phyloP scores from a whole-genome alignment of 1,139 yeast species.

The Wickerhamomyces sp. region DNA sequence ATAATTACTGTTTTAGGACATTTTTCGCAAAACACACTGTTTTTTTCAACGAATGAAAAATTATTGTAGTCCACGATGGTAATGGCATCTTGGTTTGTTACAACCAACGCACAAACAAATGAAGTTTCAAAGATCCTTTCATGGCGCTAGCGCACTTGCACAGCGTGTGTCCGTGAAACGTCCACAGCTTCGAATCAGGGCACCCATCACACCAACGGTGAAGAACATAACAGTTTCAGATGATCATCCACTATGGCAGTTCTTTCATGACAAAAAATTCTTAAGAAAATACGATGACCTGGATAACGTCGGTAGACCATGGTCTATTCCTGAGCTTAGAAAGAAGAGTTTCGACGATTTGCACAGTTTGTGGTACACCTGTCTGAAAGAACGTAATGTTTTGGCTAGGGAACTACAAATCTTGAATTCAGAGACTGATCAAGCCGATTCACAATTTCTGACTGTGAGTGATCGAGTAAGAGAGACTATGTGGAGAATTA shows the following conservation, averaged over 20 bases:
- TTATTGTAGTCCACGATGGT: no score
- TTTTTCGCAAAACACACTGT: no score
- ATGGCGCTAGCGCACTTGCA: slow-evolving; percentile 2
- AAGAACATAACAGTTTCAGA: slow-evolving; percentile 68
- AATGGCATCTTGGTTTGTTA: no score
- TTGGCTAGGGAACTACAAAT: slow-evolving; percentile 70
- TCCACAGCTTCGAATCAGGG: slow-evolving; percentile 46
- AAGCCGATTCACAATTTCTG: slow-evolving; percentile 32
- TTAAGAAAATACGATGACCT: slow-evolving; percentile 58
- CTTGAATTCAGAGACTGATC: slow-evolving; percentile 35
- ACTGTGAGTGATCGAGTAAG: slow-evolving; percentile 39
- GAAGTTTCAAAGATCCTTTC: slow-evolving; percentile 1
- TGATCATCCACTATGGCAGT: slow-evolving; percentile 94
- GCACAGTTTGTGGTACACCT: slow-evolving; percentile 85
- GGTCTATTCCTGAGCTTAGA: slow-evolving; percentile 87
- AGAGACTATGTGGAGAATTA: slow-evolving; percentile 67
- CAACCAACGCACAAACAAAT: no score
- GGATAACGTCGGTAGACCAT: slow-evolving; percentile 62
- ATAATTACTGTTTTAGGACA: no score
- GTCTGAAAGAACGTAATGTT: slow-evolving; percentile 77
- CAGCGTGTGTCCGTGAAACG: slow-evolving; percentile 12
- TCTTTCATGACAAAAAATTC: slow-evolving; percentile 62
- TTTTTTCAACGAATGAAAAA: no score
- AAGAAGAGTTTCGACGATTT: slow-evolving; percentile 88
- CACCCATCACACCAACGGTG: slow-evolving; percentile 85